Percentiles rank a stretch among this genome's conserved stretches.
These are phyloP conservation scores for Grosmannia clavigera DNA, from an alignment of 2,329 filamentous ascomycete species.

Conservation along the genomic window DNA sequence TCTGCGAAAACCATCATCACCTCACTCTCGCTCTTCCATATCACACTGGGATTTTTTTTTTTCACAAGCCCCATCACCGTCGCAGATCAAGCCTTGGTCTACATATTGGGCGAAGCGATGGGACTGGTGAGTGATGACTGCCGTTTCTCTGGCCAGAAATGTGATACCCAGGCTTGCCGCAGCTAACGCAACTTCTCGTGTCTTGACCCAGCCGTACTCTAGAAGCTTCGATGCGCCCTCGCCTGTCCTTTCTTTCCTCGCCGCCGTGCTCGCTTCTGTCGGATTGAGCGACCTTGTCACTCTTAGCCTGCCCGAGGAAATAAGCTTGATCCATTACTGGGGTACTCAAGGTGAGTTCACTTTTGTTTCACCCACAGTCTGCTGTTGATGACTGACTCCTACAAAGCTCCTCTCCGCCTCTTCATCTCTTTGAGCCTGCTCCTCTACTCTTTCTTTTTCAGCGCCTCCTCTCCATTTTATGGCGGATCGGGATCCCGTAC, in stretches of 20 bases:
- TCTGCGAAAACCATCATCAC: slow-evolving; percentile 72
- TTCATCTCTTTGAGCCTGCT: slow-evolving; percentile 48
- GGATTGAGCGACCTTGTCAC: slow-evolving; percentile 54
- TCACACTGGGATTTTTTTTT: slow-evolving; percentile 76
- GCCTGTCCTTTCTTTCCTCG: slow-evolving; percentile 61
- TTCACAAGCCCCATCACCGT: slow-evolving; percentile 59
- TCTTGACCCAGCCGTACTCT: slow-evolving; percentile 41
- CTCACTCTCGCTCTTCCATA: slow-evolving; percentile 69
- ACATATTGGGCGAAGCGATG: slow-evolving; percentile 72
- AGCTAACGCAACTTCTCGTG: background rate
- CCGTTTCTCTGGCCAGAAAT: background rate
- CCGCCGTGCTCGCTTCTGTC: slow-evolving; percentile 50
- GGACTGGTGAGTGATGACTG: slow-evolving; percentile 47
- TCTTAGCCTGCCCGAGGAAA: slow-evolving; percentile 55
- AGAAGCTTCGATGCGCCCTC: slow-evolving; percentile 56
- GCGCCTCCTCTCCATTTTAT: slow-evolving; percentile 36
- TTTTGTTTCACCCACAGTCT: slow-evolving; percentile 15
- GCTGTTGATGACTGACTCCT: slow-evolving; percentile 9
- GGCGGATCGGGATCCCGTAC: slow-evolving; percentile 20
- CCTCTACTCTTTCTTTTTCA: slow-evolving; percentile 53
- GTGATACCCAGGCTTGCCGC: background rate
- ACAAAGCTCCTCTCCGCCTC: slow-evolving; percentile 49
- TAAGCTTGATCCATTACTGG: slow-evolving; percentile 52
- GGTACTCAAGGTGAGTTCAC: slow-evolving; percentile 48
- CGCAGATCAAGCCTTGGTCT: slow-evolving; percentile 69